Percentiles rank a stretch among this genome's conserved stretches.
phyloP scores from a whole-genome alignment of 1,284 basidiomycete genomes.

The Ganoderma lucidum region DNA sequence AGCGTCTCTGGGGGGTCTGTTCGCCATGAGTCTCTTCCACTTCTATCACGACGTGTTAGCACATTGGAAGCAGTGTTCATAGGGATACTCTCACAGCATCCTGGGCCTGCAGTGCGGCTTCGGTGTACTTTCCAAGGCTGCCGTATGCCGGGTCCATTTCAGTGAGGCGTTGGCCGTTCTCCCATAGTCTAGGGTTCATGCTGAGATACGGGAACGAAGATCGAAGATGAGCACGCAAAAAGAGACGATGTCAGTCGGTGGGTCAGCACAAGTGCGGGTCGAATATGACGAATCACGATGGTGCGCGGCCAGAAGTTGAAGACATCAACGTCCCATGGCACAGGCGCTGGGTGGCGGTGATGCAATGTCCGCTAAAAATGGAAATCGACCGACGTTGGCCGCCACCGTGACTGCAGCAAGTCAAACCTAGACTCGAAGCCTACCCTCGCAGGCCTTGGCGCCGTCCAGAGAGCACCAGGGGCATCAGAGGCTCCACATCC shows the following conservation, averaged over 20 bases:
- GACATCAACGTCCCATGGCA: too few relatives aligned
- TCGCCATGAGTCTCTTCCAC: slow-evolving; percentile 3
- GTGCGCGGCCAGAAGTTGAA: too few relatives aligned
- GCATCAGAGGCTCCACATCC: too few relatives aligned
- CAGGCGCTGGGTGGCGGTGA: too few relatives aligned
- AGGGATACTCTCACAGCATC: neutral
- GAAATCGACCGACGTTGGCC: too few relatives aligned
- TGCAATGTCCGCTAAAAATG: too few relatives aligned
- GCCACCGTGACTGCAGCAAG: too few relatives aligned
- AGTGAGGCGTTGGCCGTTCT: neutral
- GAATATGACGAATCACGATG: too few relatives aligned
- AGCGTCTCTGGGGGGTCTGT: neutral
- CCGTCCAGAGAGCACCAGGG: too few relatives aligned
- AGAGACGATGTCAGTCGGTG: neutral
- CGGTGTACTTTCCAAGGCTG: neutral
- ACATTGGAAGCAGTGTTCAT: neutral
- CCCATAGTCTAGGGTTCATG: neutral
- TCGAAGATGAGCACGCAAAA: neutral
- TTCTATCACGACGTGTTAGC: neutral
- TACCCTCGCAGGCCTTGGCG: too few relatives aligned
- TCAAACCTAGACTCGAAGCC: too few relatives aligned
- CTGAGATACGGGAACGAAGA: neutral
- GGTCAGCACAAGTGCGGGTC: neutral
- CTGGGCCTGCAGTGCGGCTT: neutral
- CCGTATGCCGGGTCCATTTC: neutral